phyloP scores from a whole-genome alignment of 164 flowering plant species.

The Akebia trifoliata region DNA sequence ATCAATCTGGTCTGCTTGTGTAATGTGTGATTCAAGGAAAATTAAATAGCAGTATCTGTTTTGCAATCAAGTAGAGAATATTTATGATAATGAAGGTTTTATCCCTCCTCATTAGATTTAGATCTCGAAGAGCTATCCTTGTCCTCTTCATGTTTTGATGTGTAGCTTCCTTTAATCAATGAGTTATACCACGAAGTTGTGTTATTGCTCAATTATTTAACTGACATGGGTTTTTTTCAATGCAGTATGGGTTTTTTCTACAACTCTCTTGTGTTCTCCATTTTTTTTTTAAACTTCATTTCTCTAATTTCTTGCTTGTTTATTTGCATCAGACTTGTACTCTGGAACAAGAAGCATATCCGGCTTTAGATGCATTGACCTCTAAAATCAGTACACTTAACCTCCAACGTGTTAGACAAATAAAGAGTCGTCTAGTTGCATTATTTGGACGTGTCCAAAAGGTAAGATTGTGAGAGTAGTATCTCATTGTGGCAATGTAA shows the following conservation, averaged over 20 bases:
- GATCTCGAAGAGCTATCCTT: no score
- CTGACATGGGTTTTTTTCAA: not conserved
- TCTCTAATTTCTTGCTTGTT: not conserved
- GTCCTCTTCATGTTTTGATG: no score
- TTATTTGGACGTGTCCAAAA: conserved; percentile 57
- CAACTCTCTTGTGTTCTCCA: not conserved
- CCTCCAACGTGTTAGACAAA: conserved; percentile 52
- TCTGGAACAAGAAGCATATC: conserved; percentile 57
- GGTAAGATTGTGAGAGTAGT: conserved; percentile 29
- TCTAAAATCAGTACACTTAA: conserved; percentile 57
- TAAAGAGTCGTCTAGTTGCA: conserved; percentile 51
- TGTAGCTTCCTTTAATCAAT: no score
- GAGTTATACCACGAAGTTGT: no score
- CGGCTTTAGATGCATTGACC: conserved; percentile 51
- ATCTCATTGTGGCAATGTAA: not conserved
- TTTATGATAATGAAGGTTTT: no score
- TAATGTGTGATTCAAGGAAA: no score
- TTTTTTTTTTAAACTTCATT: not conserved
- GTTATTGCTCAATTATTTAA: no score
- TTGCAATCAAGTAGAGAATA: no score
- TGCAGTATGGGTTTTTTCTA: not conserved
- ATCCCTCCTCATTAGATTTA: no score
- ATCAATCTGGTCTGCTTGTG: no score
- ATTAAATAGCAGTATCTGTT: no score
- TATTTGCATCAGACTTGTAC: conserved; percentile 32